Base-by-base conservation (phyloP, 1,284 basidiomycete genomes). In the Leccinum subfulvum region DNA sequence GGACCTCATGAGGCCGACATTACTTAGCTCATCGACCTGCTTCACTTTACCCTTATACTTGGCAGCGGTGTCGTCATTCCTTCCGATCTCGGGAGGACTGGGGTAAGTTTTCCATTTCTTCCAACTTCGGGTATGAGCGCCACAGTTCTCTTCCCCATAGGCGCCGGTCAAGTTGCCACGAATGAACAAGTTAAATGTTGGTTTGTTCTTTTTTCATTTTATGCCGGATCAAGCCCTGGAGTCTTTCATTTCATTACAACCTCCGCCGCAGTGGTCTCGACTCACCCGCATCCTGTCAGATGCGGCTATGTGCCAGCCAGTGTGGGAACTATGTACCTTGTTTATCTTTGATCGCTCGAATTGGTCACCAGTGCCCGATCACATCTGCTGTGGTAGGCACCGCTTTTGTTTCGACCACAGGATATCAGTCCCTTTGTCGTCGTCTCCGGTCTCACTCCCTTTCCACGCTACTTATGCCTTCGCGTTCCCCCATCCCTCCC, bases 341-440 rank as follows among this genome's bases (percentile, higher is more conserved):
- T 1, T 26, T n/a, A 4, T 18, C 59, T 6, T 3, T 49, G 64
- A 60, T 68, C 52, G 30, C 56, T 58, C 47, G 33, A 18, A 62
- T 72, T 60, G 55, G 73, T 71, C 72, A 75, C 67, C 71, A 68
- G 65, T 33, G 13, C 51, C 64, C 69, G 68, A 74, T 71, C 72
- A 6, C 61, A 68, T 68, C 68, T 71, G 54, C 56, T 18, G 58
- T 37, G 49, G 63, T 64, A 18, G 62, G 71, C 74, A 76, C 73
- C 44, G 72, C 73, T 75, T 73, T 76, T 73, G 74, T 76, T 64
- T 71, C 59, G 61, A 23, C 69, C 71, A 71, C 71, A 73, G 62
- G 62, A 65, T 75, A 75, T 76, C 65, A 69, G 60, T 71, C 71
- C 65, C 64, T 75, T 74, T 70, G 66, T 73, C 66, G 65, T 70